Base-by-base conservation (phyloP, 2,329 filamentous ascomycete species). In the Cytospora leucostoma region DNA sequence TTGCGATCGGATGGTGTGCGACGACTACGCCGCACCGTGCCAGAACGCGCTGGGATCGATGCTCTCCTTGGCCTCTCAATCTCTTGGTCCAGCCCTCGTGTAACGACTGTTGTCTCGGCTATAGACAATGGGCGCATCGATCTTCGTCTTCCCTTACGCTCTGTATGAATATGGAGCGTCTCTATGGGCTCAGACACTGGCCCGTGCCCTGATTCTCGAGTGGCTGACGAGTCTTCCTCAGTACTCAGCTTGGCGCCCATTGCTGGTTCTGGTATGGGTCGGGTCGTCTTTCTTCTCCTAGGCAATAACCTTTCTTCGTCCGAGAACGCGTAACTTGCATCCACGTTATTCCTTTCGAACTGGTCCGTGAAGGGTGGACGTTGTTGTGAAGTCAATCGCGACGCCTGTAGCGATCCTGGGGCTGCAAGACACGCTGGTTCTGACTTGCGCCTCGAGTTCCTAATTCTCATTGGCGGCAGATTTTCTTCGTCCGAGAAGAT, bases 401-500 rank as follows among this genome's bases (percentile, higher is more conserved):
- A 27, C 8, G 33, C 34, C n/a, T 54, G 21, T 12, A n/a, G 38
- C 49, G 15, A 10, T 21, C 37, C 27, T 21, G 10, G 33, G 12
- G 21, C 13, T 19, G 12, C 38, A 44, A 15, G n/a, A 4, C 13
- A 27, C n/a, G 54, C 54, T 35, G 35, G n/a, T 32, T 50, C 33
- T 33, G 58, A 13, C 37, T 4, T 33, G 19, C 34, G 56, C 19
- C 33, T 55, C n/a, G 38, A 13, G 4, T 52, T 49, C 19, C n/a
- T 21, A 17, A 21, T 54, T 47, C 40, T 56, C 55, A 35, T 66
- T 17, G 67, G 64, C 15, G 71, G 37, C 3, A 68, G 64, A 32
- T 71, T 68, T 17, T 77, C 74, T 11, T 76, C 76, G 56, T 77
- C 75, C 0, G 75, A 76, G 57, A 77, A 76, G 12, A 63, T 68